Evolutionary conservation across 192 early-diverging fungal species (phyloP).

Genomic region (Podila verticillata): DNA sequence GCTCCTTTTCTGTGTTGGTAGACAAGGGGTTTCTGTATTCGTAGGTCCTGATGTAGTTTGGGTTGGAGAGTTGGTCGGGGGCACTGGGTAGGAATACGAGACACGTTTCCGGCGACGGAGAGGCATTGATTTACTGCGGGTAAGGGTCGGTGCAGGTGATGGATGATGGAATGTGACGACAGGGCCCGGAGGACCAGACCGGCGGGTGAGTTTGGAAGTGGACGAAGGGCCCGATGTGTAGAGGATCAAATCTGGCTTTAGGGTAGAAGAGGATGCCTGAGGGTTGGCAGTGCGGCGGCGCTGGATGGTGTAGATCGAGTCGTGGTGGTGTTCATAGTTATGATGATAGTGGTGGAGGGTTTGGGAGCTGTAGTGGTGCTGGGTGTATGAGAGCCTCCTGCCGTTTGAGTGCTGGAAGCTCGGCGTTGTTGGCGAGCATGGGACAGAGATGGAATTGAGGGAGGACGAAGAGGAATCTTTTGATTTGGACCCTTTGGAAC

Average conservation of each 20-base stretch:
- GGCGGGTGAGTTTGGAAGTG: slow-evolving; percentile 12
- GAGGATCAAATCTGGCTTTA: background rate
- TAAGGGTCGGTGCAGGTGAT: background rate
- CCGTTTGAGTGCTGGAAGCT: slow-evolving; percentile 43
- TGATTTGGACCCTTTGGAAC: slow-evolving; percentile 19
- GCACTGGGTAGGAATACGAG: slow-evolving; percentile 2
- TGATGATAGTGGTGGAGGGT: slow-evolving; percentile 8
- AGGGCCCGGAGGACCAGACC: slow-evolving; percentile 24
- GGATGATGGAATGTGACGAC: slow-evolving; percentile 19
- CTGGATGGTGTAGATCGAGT: slow-evolving; percentile 25
- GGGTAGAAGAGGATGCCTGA: background rate
- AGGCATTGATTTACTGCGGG: slow-evolving; percentile 39
- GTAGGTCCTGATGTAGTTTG: background rate
- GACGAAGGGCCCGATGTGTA: slow-evolving; percentile 3
- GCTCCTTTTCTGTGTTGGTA: too few relatives aligned
- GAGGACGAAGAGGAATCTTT: slow-evolving; percentile 16
- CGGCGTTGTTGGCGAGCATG: slow-evolving; percentile 10
- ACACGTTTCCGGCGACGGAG: slow-evolving; percentile 15
- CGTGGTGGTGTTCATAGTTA: slow-evolving; percentile 12
- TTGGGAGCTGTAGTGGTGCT: background rate
- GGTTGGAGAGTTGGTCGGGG: background rate
- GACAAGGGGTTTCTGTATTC: too few relatives aligned
- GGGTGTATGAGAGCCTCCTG: slow-evolving; percentile 19
- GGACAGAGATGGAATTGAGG: background rate
- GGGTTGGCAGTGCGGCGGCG: slow-evolving; percentile 14